phyloP scores from a whole-genome alignment of 2,329 filamentous ascomycete genomes.

The Penicillium polonicum region DNA sequence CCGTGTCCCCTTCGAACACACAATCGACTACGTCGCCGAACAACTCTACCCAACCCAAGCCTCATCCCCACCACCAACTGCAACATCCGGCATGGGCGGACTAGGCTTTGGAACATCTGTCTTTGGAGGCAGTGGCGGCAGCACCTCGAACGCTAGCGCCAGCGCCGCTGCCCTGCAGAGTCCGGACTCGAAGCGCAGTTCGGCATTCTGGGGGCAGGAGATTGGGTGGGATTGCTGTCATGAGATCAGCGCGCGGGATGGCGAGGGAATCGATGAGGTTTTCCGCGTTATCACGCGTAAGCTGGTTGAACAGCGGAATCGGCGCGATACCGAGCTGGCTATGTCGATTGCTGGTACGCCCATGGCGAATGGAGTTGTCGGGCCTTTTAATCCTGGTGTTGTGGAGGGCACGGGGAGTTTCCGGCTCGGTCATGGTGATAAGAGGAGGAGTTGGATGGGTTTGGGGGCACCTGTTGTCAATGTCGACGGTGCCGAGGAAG shows the following conservation, averaged over 20 bases:
- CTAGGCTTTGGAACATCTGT: conserved; percentile 17
- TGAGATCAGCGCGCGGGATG: conserved; percentile 90
- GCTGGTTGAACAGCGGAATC: conserved; percentile 67
- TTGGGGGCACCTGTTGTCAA: conserved; percentile 48
- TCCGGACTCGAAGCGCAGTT: conserved; percentile 48
- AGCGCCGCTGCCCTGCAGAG: conserved; percentile 28
- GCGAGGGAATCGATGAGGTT: conserved; percentile 94
- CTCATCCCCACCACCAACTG: conserved; percentile 66
- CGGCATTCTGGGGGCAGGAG: conserved; percentile 75
- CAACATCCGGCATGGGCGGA: conserved; percentile 34
- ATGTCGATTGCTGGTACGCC: conserved; percentile 49
- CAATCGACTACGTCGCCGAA: conserved; percentile 93
- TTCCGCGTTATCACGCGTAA: conserved; percentile 89
- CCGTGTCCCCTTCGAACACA: conserved; percentile 89
- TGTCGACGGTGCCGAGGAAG: conserved; percentile 30
- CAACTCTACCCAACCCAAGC: conserved; percentile 73
- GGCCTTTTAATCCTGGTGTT: conserved; percentile 51
- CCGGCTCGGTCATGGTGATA: conserved; percentile 58
- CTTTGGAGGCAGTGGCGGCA: conserved; percentile 24
- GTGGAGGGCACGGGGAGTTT: conserved; percentile 57
- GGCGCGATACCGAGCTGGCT: conserved; percentile 50
- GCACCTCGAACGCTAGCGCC: conserved; percentile 28
- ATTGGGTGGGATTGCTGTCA: conserved; percentile 96
- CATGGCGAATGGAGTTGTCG: conserved; percentile 33
- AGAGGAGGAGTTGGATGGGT: conserved; percentile 66